Percentiles rank a stretch among this genome's conserved stretches.
These are phyloP conservation scores for Eutrema japonicum DNA, from an alignment of 345 rosid genomes.

Conservation along the genomic window DNA sequence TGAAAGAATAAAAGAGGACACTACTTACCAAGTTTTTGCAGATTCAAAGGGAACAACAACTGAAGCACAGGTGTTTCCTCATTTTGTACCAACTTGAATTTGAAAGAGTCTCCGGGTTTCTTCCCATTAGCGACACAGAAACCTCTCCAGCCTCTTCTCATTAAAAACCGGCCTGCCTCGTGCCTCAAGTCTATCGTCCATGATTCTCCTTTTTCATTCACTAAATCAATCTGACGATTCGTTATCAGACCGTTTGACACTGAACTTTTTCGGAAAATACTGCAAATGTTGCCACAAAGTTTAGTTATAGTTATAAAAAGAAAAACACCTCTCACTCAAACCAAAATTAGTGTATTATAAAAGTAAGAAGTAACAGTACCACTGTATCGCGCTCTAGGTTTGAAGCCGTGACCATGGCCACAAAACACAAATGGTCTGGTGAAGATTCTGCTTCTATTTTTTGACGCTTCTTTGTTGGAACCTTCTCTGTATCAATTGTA, in stretches of 20 bases:
- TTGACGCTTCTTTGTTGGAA: constrained; percentile 6
- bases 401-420: constrained; percentile 21
- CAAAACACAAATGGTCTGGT: constrained; percentile 17
- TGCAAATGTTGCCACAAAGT: constrained; percentile 8
- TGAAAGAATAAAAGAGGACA: constrained; percentile 2
- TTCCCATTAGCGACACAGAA: constrained; percentile 35
- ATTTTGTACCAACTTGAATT: constrained; percentile 11
- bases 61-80: constrained; percentile 23
- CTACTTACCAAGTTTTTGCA: background rate
- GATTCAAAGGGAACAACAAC: background rate
- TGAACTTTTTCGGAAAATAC: constrained; percentile 10
- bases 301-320: background rate
- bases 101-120: constrained; percentile 10
- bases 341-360: background rate
- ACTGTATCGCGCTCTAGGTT: constrained; percentile 20
- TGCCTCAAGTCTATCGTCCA: constrained; percentile 23
- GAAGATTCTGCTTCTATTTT: constrained; percentile 12
- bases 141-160: constrained; percentile 35
- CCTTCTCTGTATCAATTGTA: background rate
- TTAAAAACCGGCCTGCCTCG: background rate
- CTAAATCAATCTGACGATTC: constrained; percentile 11
- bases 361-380: constrained; percentile 27
- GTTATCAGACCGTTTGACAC: constrained; percentile 4
- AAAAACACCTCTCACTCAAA: background rate
- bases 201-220: constrained; percentile 30